phyloP scores from a whole-genome alignment of 2,329 filamentous ascomycete genomes.

The Colletotrichum paranaense region DNA sequence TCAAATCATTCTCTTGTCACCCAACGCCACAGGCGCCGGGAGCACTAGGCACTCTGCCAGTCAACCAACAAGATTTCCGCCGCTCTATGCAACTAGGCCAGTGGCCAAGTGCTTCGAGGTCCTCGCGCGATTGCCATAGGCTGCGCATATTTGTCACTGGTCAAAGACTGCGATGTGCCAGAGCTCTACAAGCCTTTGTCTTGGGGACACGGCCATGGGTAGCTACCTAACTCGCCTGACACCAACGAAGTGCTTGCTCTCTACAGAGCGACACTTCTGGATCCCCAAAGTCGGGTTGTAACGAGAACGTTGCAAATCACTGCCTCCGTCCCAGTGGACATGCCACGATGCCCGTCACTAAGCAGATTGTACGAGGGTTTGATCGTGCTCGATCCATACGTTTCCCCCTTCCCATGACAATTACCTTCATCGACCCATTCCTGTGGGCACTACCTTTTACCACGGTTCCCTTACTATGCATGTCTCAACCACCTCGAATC shows the following conservation, averaged over 20 bases:
- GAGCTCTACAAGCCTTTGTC: background rate
- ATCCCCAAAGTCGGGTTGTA: background rate
- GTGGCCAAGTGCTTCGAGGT: background rate
- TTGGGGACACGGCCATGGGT: too few species aligned
- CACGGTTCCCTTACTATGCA: constrained; percentile 25
- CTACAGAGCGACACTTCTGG: background rate
- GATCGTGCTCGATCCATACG: constrained; percentile 16
- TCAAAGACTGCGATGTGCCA: background rate
- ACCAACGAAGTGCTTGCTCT: background rate
- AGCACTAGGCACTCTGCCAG: constrained; percentile 1
- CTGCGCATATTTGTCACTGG: constrained; percentile 10
- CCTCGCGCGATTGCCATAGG: background rate
- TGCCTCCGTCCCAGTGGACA: background rate
- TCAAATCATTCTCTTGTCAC: constrained; percentile 28
- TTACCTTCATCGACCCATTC: constrained; percentile 31
- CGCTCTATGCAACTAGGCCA: background rate
- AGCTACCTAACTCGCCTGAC: background rate
- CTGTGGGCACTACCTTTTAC: constrained; percentile 8
- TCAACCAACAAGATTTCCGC: background rate
- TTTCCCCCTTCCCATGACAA: constrained; percentile 17
- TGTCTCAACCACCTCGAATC: constrained; percentile 26
- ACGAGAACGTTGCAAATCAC: background rate
- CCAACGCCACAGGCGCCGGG: constrained; percentile 16
- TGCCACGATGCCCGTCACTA: background rate
- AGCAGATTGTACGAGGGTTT: constrained; percentile 3